These are phyloP conservation scores for Cicer arietinum DNA, from an alignment of 306 rosid species.

Conservation along the genomic window DNA sequence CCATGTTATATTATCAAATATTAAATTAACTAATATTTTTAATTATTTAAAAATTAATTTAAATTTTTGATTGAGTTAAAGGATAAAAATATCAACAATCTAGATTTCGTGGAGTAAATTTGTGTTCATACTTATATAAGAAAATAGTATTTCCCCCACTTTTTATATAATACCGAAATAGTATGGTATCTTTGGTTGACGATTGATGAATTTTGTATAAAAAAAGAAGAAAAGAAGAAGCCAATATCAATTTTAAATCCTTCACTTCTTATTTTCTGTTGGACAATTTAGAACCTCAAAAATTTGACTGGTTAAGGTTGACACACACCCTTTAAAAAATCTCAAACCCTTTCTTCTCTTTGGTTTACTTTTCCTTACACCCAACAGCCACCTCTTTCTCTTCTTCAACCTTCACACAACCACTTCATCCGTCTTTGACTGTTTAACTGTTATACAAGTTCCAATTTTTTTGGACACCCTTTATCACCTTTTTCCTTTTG, in stretches of 20 bases:
- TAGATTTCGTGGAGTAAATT: no score
- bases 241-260: conserved; percentile 49
- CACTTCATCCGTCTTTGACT: conserved; percentile 59
- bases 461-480: conserved; percentile 52
- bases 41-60: no score
- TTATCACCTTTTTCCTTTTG: conserved; percentile 31
- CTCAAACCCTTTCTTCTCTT: conserved; percentile 37
- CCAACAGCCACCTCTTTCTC: conserved; percentile 40
- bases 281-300: conserved; percentile 66
- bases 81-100: no score
- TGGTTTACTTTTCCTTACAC: conserved; percentile 53
- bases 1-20: no score
- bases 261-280: conserved; percentile 19
- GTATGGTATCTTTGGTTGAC: background rate
- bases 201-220: background rate
- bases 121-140: no score
- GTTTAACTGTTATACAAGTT: conserved; percentile 28
- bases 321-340: conserved; percentile 55
- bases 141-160: no score
- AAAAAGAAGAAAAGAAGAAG: background rate
- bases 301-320: conserved; percentile 60
- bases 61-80: no score
- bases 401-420: conserved; percentile 40
- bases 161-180: no score
- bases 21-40: no score